Conservation (phyloP, 192 early-diverging fungal genomes). For the Coemansia sp. region DNA sequence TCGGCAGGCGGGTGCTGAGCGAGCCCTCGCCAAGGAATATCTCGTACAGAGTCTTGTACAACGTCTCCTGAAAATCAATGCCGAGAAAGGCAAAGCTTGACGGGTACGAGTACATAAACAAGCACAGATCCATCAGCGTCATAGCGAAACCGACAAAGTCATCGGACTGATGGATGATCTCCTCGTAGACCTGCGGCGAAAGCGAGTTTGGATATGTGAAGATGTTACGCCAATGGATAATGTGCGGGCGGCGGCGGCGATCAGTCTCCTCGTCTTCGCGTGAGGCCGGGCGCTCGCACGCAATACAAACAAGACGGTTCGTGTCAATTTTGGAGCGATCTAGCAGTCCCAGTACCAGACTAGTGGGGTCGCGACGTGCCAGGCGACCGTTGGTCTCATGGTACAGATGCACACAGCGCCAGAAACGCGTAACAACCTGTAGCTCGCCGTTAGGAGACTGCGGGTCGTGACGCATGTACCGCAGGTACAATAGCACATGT, state of each 20-base stretch:
- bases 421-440: slow-evolving; percentile 49
- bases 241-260: slow-evolving; percentile 32
- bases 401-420: slow-evolving; percentile 52
- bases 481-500: slow-evolving; percentile 43
- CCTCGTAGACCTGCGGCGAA: slow-evolving; percentile 50
- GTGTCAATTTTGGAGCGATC: slow-evolving; percentile 43
- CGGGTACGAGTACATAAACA: slow-evolving; percentile 53
- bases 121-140: slow-evolving; percentile 49
- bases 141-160: slow-evolving; percentile 47
- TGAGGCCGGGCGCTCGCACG: slow-evolving; percentile 41
- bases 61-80: slow-evolving; percentile 40
- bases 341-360: slow-evolving; percentile 37
- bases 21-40: slow-evolving; percentile 43
- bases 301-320: slow-evolving; percentile 45
- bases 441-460: slow-evolving; percentile 22
- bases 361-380: slow-evolving; percentile 33
- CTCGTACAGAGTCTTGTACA: slow-evolving; percentile 53
- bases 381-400: slow-evolving; percentile 30
- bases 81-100: slow-evolving; percentile 48
- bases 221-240: slow-evolving; percentile 43
- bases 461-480: slow-evolving; percentile 41
- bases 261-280: slow-evolving; percentile 32
- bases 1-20: slow-evolving; percentile 38
- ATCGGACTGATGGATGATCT: slow-evolving; percentile 35
- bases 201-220: slow-evolving; percentile 44